Conservation (phyloP, 805 yeast species). For the Schwanniomyces vanrijiae region DNA sequence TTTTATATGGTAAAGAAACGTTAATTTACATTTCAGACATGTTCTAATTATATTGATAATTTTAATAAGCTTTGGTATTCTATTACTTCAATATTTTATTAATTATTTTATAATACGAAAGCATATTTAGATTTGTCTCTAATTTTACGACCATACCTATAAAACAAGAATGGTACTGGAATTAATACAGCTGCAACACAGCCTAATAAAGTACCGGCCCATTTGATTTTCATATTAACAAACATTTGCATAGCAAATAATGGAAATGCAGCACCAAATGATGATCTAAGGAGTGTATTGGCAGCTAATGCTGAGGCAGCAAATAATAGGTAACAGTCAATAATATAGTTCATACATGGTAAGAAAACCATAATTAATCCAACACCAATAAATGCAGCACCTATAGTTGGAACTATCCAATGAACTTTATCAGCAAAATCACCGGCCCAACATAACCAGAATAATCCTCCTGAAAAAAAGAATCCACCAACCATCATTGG, state of each 20-base stretch:
- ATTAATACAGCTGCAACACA: slow-evolving; percentile 45
- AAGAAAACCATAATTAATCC: slow-evolving; percentile 53
- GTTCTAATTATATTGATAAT: no score
- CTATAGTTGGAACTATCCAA: slow-evolving; percentile 57
- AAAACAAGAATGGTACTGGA: slow-evolving; percentile 55
- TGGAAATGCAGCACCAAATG: slow-evolving; percentile 56
- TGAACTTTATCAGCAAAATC: slow-evolving; percentile 61
- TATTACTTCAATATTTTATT: no score
- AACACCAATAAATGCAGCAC: slow-evolving; percentile 30
- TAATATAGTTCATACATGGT: slow-evolving; percentile 52
- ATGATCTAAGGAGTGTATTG: slow-evolving; percentile 51
- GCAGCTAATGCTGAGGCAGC: slow-evolving; percentile 62
- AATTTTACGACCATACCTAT: slow-evolving; percentile 38
- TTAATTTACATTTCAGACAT: no score
- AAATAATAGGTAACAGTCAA: slow-evolving; percentile 51
- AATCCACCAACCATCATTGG: slow-evolving; percentile 73
- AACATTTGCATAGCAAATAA: slow-evolving; percentile 50
- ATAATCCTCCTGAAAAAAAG: slow-evolving; percentile 67
- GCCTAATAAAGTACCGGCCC: slow-evolving; percentile 52
- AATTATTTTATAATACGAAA: slow-evolving; percentile 44
- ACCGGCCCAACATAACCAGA: slow-evolving; percentile 86
- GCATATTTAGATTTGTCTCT: slow-evolving; percentile 17
- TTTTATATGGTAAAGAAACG: slow-evolving; percentile 51
- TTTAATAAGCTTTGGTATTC: no score
- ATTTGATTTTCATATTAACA: slow-evolving; percentile 41